Conservation (phyloP, 1,284 basidiomycete genomes). For the Apiotrichum veenhuisii region DNA sequence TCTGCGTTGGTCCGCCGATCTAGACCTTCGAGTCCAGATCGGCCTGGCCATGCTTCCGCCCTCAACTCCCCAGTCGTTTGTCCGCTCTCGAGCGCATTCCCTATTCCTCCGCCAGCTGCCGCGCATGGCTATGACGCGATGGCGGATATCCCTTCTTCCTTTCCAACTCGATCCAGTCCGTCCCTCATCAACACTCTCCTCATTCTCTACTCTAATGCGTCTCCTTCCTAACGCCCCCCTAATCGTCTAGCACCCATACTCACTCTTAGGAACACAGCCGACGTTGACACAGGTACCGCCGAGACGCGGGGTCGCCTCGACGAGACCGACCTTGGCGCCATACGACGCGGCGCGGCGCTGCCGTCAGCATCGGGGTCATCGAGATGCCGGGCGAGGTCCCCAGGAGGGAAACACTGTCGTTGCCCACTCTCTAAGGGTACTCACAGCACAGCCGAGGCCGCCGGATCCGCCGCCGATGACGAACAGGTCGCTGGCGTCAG, state of each 20-base stretch:
- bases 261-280: constrained; percentile 43
- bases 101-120: no score
- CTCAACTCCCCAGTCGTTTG: no score
- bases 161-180: no score
- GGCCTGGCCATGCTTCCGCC: no score
- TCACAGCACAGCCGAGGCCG: constrained; percentile 48
- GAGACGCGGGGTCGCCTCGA: constrained; percentile 71
- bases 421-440: constrained; percentile 9
- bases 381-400: neutral
- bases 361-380: neutral
- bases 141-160: no score
- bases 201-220: no score
- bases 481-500: constrained; percentile 37
- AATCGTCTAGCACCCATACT: constrained; percentile 4
- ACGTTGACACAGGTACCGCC: constrained; percentile 94
- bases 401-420: neutral
- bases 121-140: no score
- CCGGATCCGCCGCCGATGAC: constrained; percentile 50
- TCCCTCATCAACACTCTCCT: no score
- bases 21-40: no score
- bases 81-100: no score
- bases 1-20: no score
- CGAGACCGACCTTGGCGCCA: constrained; percentile 87
- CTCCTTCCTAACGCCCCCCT: no score
- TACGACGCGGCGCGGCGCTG: constrained; percentile 83